These are phyloP conservation scores for Lactarius evosmus DNA, from an alignment of 768 basidiomycete genomes.

Conservation along the genomic window DNA sequence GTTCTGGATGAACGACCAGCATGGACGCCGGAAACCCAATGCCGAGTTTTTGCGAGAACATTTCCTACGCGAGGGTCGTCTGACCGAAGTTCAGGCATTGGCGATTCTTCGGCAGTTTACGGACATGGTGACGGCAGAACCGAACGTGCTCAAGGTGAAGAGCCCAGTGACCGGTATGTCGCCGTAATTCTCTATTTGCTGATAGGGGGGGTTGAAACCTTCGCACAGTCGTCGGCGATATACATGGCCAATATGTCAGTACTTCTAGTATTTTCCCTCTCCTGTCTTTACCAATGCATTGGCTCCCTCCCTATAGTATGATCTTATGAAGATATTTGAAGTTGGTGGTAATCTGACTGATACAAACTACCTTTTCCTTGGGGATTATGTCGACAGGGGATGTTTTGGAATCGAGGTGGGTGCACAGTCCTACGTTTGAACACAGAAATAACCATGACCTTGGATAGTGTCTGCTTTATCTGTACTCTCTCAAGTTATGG, in stretches of 20 bases:
- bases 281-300: background rate
- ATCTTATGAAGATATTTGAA: slow-evolving; percentile 95
- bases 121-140: slow-evolving; percentile 62
- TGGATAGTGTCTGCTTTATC: slow-evolving; percentile 50
- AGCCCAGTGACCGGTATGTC: slow-evolving; percentile 86
- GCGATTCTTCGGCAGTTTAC: slow-evolving; percentile 71
- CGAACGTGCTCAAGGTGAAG: slow-evolving; percentile 78
- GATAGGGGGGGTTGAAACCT: background rate
- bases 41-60: slow-evolving; percentile 79
- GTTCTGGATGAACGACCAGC: slow-evolving; percentile 55
- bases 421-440: background rate
- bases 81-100: slow-evolving; percentile 80
- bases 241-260: slow-evolving; percentile 91
- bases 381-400: slow-evolving; percentile 94
- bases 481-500: slow-evolving; percentile 63
- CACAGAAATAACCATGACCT: background rate
- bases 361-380: slow-evolving; percentile 86
- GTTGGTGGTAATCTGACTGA: slow-evolving; percentile 81
- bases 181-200: background rate
- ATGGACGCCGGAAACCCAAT: slow-evolving; percentile 62
- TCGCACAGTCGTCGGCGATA: slow-evolving; percentile 82
- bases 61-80: slow-evolving; percentile 77
- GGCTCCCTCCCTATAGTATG: slow-evolving; percentile 56
- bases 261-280: background rate
- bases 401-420: slow-evolving; percentile 75